Percentiles rank a stretch among this genome's conserved stretches.
phyloP scores from a whole-genome alignment of 306 rosid genomes.

The Quercus berberidifolia region DNA sequence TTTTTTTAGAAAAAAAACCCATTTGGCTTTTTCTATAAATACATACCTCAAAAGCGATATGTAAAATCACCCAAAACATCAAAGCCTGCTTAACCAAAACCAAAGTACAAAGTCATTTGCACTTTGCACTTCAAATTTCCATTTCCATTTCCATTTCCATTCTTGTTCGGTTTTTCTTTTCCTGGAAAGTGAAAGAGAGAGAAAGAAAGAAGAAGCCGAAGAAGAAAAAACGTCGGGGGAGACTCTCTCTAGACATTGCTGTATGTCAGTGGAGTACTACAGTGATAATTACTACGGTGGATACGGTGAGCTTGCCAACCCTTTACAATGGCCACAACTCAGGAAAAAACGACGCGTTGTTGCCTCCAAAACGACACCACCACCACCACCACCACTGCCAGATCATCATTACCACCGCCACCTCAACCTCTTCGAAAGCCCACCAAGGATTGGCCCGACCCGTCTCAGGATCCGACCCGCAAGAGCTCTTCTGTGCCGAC shows the following conservation, averaged over 20 bases:
- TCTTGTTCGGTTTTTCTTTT: not conserved
- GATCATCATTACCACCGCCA: not conserved
- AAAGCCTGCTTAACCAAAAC: not conserved
- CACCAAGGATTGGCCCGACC: constrained; percentile 20
- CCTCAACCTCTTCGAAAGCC: constrained; percentile 8
- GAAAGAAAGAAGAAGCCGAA: not conserved
- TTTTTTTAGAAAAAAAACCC: no score
- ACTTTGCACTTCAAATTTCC: not conserved
- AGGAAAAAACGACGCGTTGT: constrained; percentile 80
- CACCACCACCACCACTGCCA: constrained; percentile 9
- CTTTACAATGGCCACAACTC: constrained; percentile 87
- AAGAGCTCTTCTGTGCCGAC: constrained; percentile 33
- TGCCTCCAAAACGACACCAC: constrained; percentile 15
- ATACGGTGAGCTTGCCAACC: constrained; percentile 68
- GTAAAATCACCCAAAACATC: not conserved
- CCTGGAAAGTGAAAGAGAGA: constrained; percentile 7
- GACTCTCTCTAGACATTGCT: constrained; percentile 25
- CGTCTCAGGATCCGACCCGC: constrained; percentile 37
- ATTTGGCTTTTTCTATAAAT: no score
- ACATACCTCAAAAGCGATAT: not conserved
- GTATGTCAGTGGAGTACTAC: constrained; percentile 79
- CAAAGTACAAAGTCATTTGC: no score
- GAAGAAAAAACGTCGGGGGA: not conserved
- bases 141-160: not conserved
- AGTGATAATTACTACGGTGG: constrained; percentile 48